Conservation (phyloP, 129 eudicot genomes). For the Gnaphalium uliginosum region DNA sequence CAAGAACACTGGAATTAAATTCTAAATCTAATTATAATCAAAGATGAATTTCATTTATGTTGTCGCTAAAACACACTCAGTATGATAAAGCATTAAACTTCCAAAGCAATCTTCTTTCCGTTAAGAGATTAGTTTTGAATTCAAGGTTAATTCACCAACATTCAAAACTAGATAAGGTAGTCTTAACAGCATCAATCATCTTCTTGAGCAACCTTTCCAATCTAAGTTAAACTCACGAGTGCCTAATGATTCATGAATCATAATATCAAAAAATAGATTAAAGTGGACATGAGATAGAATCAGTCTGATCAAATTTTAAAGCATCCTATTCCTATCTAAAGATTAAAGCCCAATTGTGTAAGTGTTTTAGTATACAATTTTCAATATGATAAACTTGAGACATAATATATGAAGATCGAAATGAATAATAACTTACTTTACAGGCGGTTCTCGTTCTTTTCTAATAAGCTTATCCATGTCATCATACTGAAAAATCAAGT, state of each 20-base stretch:
- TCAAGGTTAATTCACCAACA: not conserved
- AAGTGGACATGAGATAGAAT: not conserved
- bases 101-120: not conserved
- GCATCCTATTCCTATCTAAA: not conserved
- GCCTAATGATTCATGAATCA: not conserved
- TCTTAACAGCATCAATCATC: not conserved
- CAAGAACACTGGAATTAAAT: not conserved
- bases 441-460: constrained; percentile 84
- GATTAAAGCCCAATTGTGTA: not conserved
- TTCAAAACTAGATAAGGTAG: not conserved
- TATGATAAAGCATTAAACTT: not conserved
- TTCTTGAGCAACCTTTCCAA: not conserved
- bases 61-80: not conserved
- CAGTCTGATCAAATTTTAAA: not conserved
- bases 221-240: not conserved
- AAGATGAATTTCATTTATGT: not conserved
- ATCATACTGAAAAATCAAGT: constrained; percentile 85
- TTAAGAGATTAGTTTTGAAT: not conserved
- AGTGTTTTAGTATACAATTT: not conserved
- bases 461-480: constrained; percentile 80
- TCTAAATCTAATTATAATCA: not conserved
- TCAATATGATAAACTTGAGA: constrained; percentile 3
- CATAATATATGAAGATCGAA: constrained; percentile 3
- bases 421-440: constrained; percentile 60
- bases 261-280: not conserved